These are phyloP conservation scores for Clarireedia homoeocarpa DNA, from an alignment of 2,329 filamentous ascomycete species.

Conservation along the genomic window DNA sequence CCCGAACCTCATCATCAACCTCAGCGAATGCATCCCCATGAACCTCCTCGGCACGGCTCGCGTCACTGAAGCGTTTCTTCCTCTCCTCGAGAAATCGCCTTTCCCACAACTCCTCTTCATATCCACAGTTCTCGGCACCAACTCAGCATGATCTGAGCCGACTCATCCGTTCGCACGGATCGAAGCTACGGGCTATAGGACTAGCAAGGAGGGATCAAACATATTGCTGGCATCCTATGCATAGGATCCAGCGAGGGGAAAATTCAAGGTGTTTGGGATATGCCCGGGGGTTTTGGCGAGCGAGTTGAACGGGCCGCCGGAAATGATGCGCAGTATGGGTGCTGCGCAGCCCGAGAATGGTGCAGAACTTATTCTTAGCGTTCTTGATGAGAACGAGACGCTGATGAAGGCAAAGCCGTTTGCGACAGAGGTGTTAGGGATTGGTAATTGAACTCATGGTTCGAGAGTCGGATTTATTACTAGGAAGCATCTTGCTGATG, in stretches of 20 bases:
- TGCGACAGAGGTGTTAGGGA: neutral
- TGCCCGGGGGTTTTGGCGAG: slow-evolving; percentile 24
- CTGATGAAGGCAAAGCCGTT: neutral
- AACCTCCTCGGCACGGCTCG: slow-evolving; percentile 26
- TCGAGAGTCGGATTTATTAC: no score
- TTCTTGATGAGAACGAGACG: slow-evolving; percentile 22
- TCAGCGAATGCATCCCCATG: slow-evolving; percentile 19
- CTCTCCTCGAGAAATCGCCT: slow-evolving; percentile 28
- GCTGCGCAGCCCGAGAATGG: slow-evolving; percentile 15
- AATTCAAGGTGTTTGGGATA: slow-evolving; percentile 26
- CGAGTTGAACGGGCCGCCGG: slow-evolving; percentile 18
- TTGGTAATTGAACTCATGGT: neutral
- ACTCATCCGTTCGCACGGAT: slow-evolving; percentile 9
- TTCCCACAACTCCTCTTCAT: slow-evolving; percentile 25
- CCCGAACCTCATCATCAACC: slow-evolving; percentile 8
- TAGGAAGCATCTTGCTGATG: no score
- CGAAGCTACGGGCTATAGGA: slow-evolving; percentile 17
- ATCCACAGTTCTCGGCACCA: slow-evolving; percentile 17
- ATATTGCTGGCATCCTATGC: slow-evolving; percentile 26
- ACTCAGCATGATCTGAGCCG: slow-evolving; percentile 11
- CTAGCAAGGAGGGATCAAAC: slow-evolving; percentile 27
- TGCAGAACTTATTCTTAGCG: slow-evolving; percentile 19
- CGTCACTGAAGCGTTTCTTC: slow-evolving; percentile 28
- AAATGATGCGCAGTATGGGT: slow-evolving; percentile 3
- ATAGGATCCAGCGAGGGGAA: slow-evolving; percentile 12